A percentile compares a stretch with the other conserved stretches of the same genome.
Evolutionary conservation across 352 stramenopile genomes (phyloP).

Genomic region (Globisporangium iwayamae): DNA sequence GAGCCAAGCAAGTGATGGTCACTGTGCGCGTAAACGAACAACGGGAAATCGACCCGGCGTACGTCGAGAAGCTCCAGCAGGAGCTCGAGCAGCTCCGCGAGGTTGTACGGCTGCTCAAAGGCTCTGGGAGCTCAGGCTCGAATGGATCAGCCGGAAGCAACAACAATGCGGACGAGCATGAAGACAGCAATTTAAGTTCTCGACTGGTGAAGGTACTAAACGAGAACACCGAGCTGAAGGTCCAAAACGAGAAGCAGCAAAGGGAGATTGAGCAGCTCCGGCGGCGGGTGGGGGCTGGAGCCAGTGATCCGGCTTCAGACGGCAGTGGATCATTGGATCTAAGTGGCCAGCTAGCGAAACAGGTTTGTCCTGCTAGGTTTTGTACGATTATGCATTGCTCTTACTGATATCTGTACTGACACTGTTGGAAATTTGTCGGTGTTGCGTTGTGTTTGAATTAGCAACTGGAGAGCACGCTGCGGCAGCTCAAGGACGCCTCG

Average conservation of each 20-base stretch:
- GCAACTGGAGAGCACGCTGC: slow-evolving; percentile 63
- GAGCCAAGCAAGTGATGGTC: slow-evolving; percentile 90
- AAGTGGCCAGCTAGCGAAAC: slow-evolving; percentile 25
- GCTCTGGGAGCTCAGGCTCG: slow-evolving; percentile 1
- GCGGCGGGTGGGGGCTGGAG: neutral
- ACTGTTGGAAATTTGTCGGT: neutral
- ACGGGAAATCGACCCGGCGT: slow-evolving; percentile 79
- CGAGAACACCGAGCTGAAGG: slow-evolving; percentile 68
- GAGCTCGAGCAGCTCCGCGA: slow-evolving; percentile 79
- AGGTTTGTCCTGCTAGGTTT: slow-evolving; percentile 15
- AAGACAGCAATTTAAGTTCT: slow-evolving; percentile 25
- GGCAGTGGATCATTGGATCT: slow-evolving; percentile 5
- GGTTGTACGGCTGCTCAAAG: slow-evolving; percentile 44
- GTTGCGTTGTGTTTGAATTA: slow-evolving; percentile 12
- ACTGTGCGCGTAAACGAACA: slow-evolving; percentile 83
- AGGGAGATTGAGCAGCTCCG: slow-evolving; percentile 54
- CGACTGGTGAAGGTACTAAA: slow-evolving; percentile 50
- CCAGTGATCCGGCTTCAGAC: too few relatives aligned
- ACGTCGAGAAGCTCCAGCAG: slow-evolving; percentile 85
- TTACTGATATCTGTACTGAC: neutral
- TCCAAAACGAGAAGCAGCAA: slow-evolving; percentile 50
- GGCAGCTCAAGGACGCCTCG: slow-evolving; percentile 70
- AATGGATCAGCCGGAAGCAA: slow-evolving; percentile 7
- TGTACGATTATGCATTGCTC: neutral
- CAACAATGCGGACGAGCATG: slow-evolving; percentile 24